Evolutionary conservation across 2,329 filamentous ascomycete genomes (phyloP).

Genomic region (Gaeumannomyces tritici): DNA sequence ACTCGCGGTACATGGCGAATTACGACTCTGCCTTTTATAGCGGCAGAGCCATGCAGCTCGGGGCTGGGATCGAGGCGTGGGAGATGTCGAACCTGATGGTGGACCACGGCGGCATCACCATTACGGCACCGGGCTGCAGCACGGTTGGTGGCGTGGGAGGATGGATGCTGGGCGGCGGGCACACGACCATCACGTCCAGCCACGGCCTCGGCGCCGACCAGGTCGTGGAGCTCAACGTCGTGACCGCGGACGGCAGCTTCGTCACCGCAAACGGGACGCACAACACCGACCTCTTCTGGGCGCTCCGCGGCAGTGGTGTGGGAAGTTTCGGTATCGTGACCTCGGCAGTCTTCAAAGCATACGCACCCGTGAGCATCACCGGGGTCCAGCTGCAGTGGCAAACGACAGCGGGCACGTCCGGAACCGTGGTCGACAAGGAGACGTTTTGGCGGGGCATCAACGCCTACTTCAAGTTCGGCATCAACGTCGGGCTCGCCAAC

Average conservation of each 20-base stretch:
- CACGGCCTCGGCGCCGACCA: slow-evolving; percentile 44
- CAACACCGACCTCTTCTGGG: slow-evolving; percentile 46
- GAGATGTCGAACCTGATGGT: slow-evolving; percentile 22
- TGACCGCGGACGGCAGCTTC: slow-evolving; percentile 34
- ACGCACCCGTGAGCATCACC: background rate
- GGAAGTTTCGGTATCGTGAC: slow-evolving; percentile 15
- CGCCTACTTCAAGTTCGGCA: slow-evolving; percentile 13
- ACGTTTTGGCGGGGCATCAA: slow-evolving; percentile 15
- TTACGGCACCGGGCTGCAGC: slow-evolving; percentile 20
- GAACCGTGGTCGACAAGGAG: slow-evolving; percentile 2
- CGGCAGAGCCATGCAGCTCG: slow-evolving; percentile 21
- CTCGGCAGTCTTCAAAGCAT: slow-evolving; percentile 1
- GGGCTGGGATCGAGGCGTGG: slow-evolving; percentile 23
- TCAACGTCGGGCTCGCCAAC: slow-evolving; percentile 11
- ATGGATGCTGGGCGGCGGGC: slow-evolving; percentile 41
- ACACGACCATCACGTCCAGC: slow-evolving; percentile 32
- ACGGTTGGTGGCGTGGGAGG: slow-evolving; percentile 35
- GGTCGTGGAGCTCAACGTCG: slow-evolving; percentile 34
- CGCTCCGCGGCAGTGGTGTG: slow-evolving; percentile 39
- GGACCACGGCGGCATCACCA: slow-evolving; percentile 20
- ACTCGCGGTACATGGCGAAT: slow-evolving; percentile 22
- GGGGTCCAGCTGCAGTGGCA: slow-evolving; percentile 3
- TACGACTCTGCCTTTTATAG: slow-evolving; percentile 18
- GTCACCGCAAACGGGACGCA: slow-evolving; percentile 32
- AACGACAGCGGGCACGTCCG: slow-evolving; percentile 1